A percentile compares a stretch with the other conserved stretches of the same genome.
Conservation (phyloP, 2,329 filamentous ascomycete genomes). For the Knufia fluminis region DNA sequence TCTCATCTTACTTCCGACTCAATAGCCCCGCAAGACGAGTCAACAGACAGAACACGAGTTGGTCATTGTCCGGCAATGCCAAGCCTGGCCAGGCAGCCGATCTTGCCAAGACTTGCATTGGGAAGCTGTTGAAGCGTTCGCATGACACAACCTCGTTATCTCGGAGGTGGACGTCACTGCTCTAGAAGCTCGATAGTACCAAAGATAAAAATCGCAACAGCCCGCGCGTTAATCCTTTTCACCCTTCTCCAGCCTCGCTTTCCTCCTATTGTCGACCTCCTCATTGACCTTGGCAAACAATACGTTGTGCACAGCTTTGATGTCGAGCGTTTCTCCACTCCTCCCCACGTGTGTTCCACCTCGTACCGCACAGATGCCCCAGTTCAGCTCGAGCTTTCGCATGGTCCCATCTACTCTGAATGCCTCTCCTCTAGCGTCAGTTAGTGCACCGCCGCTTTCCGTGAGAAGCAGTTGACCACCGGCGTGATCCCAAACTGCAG, state of each 20-base stretch:
- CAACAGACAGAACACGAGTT: no score
- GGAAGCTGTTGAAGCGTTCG: no score
- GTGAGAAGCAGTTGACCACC: slow-evolving; percentile 44
- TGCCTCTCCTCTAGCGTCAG: slow-evolving; percentile 41
- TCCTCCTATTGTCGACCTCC: background rate
- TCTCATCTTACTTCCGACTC: no score
- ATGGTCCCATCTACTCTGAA: slow-evolving; percentile 35
- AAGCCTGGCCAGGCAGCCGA: no score
- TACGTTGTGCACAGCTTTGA: background rate
- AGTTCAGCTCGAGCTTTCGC: slow-evolving; percentile 2
- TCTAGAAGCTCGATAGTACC: no score
- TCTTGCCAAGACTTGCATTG: no score
- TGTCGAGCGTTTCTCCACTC: background rate
- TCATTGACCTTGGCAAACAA: background rate
- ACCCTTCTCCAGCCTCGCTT: background rate
- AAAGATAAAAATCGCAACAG: no score
- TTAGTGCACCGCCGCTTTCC: slow-evolving; percentile 43
- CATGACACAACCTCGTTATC: no score
- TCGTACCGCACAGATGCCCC: slow-evolving; percentile 5
- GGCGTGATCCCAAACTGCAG: slow-evolving; percentile 48
- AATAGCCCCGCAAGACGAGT: no score
- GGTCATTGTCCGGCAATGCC: no score
- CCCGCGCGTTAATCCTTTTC: no score
- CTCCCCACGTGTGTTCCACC: background rate
- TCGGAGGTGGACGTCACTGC: no score